Conservation (phyloP, 495 filamentous ascomycete genomes). For the Tirmania nivea region DNA sequence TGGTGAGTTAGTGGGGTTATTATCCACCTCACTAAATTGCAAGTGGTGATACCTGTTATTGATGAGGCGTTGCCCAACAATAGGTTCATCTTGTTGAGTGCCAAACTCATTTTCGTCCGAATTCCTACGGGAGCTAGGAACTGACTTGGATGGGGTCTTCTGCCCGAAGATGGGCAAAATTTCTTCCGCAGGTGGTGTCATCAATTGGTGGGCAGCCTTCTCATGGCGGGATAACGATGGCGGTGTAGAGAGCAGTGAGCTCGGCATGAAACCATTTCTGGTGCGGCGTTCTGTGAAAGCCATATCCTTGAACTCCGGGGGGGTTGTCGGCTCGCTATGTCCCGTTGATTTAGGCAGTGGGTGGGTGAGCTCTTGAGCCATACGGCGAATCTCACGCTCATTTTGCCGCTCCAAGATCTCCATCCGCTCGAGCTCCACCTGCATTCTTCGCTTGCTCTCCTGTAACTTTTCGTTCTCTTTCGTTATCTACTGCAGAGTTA, state of each 20-base stretch:
- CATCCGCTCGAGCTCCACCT: slow-evolving; percentile 67
- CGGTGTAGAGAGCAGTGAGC: slow-evolving; percentile 36
- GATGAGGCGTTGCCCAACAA: slow-evolving; percentile 38
- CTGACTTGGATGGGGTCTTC: slow-evolving; percentile 46
- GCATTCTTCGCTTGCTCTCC: slow-evolving; percentile 64
- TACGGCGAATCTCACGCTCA: slow-evolving; percentile 58
- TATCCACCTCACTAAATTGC: not conserved
- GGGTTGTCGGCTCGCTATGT: slow-evolving; percentile 74
- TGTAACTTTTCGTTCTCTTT: slow-evolving; percentile 67
- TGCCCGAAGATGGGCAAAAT: slow-evolving; percentile 31
- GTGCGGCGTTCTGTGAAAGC: slow-evolving; percentile 7
- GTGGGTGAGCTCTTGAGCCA: slow-evolving; percentile 46
- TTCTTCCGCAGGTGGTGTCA: slow-evolving; percentile 27
- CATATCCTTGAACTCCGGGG: slow-evolving; percentile 68
- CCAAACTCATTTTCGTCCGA: slow-evolving; percentile 60
- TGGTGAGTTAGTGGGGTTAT: not conserved
- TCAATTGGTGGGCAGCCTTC: slow-evolving; percentile 33
- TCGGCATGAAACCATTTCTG: slow-evolving; percentile 16
- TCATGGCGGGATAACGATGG: slow-evolving; percentile 48
- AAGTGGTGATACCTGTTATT: slow-evolving; percentile 21
- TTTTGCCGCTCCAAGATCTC: slow-evolving; percentile 62
- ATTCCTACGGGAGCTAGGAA: slow-evolving; percentile 66
- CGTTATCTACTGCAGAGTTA: not conserved
- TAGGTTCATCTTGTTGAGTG: slow-evolving; percentile 39
- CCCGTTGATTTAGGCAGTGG: slow-evolving; percentile 39